A percentile compares a stretch with the other conserved stretches of the same genome.
phyloP scores from a whole-genome alignment of 1,284 basidiomycete genomes.

The Puccinia novopanici region DNA sequence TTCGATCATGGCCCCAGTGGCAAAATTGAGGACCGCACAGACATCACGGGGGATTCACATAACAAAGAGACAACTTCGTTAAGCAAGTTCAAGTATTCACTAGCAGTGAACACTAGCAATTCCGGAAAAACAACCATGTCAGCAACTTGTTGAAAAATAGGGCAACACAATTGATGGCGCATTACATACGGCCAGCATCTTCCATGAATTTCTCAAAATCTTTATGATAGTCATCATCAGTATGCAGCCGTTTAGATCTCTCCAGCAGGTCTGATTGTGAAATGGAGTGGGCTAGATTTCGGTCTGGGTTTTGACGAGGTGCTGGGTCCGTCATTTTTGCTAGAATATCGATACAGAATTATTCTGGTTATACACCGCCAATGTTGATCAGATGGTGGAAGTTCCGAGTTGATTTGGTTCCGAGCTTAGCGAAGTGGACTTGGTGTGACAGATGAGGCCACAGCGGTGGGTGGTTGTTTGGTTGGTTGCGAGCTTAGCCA shows the following conservation, averaged over 20 bases:
- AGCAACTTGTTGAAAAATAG: not conserved
- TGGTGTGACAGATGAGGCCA: too few relatives aligned
- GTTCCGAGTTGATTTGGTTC: too few relatives aligned
- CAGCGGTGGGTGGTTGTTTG: too few relatives aligned
- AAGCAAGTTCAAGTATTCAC: slow-evolving; percentile 4
- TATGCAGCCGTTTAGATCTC: not conserved
- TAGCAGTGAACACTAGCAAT: not conserved
- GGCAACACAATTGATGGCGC: not conserved
- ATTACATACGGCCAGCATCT: not conserved
- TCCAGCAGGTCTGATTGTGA: not conserved
- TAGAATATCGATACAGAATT: too few relatives aligned
- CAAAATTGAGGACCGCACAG: not conserved
- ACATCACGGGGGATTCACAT: not conserved
- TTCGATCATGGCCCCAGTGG: not conserved
- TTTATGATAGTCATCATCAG: not conserved
- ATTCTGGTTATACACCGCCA: too few relatives aligned
- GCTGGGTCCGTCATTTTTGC: too few relatives aligned
- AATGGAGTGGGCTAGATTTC: too few relatives aligned
- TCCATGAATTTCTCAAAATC: not conserved
- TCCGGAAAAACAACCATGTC: not conserved
- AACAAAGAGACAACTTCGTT: not conserved
- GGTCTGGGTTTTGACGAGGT: too few relatives aligned
- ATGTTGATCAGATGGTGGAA: too few relatives aligned
- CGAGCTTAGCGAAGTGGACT: too few relatives aligned
- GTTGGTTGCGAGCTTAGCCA: too few relatives aligned